These are phyloP conservation scores for Esteya vermicola DNA, from an alignment of 2,329 filamentous ascomycete genomes.

Conservation along the genomic window DNA sequence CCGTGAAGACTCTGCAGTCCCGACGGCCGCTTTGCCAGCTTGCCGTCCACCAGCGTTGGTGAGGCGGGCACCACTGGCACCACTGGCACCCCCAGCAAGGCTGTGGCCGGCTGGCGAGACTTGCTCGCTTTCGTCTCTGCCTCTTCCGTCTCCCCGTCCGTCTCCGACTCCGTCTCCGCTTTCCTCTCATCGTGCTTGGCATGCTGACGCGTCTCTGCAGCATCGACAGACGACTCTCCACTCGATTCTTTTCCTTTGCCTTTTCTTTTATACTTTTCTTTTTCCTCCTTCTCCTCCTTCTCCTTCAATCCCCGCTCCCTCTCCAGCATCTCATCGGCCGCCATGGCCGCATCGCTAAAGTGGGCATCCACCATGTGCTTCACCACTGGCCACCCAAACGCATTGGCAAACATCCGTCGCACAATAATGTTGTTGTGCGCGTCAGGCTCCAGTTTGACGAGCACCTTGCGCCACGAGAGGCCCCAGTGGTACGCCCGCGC, in stretches of 20 bases:
- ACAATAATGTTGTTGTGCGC: conserved; percentile 99
- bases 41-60: background rate
- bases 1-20: no score
- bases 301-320: conserved; percentile 20
- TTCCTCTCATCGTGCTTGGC: background rate
- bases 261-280: background rate
- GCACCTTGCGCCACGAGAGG: conserved; percentile 88
- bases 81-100: background rate
- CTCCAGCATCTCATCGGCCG: conserved; percentile 51
- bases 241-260: background rate
- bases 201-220: no score
- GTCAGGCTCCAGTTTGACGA: conserved; percentile 89
- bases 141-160: background rate
- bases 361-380: conserved; percentile 92
- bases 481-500: conserved; percentile 87
- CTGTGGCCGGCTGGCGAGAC: background rate
- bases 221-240: no score
- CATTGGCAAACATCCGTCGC: conserved; percentile 90
- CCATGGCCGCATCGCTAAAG: conserved; percentile 62
- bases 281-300: background rate
- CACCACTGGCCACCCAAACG: conserved; percentile 92
- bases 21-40: no score
- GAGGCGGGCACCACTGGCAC: background rate
- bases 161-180: background rate
- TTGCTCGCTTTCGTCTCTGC: background rate